Conservation (phyloP, 2,329 filamentous ascomycete species). For the Daldinia eschscholtzii region DNA sequence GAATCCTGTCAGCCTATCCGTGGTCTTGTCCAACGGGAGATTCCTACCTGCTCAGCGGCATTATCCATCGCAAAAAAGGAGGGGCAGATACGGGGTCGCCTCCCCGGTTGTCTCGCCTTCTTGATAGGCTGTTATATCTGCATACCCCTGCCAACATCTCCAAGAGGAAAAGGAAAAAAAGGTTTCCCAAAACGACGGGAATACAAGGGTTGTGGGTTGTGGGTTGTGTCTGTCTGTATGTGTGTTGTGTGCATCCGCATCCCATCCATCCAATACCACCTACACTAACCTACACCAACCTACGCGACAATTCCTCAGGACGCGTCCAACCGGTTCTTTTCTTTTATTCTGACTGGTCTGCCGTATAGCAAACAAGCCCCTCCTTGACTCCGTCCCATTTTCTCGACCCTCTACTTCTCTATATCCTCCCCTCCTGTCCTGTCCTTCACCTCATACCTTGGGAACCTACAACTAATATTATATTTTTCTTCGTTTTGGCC, state of each 20-base stretch:
- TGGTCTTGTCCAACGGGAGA: conserved; percentile 36
- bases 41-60: conserved; percentile 28
- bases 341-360: conserved; percentile 43
- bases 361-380: conserved; percentile 39
- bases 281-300: conserved; percentile 31
- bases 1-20: conserved; percentile 39
- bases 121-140: conserved; percentile 40
- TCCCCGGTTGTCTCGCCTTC: conserved; percentile 31
- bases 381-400: conserved; percentile 34
- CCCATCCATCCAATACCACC: conserved; percentile 32
- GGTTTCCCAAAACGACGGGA: conserved; percentile 41
- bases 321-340: conserved; percentile 40
- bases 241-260: conserved; percentile 36
- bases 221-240: conserved; percentile 12
- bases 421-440: conserved; percentile 36
- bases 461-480: conserved; percentile 34
- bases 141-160: conserved; percentile 24
- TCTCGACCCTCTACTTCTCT: conserved; percentile 40
- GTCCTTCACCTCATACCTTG: conserved; percentile 27
- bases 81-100: conserved; percentile 29
- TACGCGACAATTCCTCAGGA: conserved; percentile 38
- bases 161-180: conserved; percentile 23
- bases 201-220: conserved; percentile 30
- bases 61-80: conserved; percentile 19
- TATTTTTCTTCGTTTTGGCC: conserved; percentile 16